These are phyloP conservation scores for Teunomyces panamensis DNA, from an alignment of 805 yeast species.

Conservation along the genomic window DNA sequence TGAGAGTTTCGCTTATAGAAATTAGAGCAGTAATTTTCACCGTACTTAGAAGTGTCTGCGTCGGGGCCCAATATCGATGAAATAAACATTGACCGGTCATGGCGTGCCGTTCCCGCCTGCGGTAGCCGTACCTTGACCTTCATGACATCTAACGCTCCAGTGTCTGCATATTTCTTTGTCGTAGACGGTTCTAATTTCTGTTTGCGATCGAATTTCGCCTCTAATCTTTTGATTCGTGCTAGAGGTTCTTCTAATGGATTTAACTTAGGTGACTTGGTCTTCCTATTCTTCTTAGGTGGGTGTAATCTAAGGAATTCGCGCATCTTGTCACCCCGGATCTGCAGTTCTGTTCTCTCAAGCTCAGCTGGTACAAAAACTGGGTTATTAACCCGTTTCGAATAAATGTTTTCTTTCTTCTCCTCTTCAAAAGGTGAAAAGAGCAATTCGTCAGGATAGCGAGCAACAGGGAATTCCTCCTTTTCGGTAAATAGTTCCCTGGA, in stretches of 20 bases:
- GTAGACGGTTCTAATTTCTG: not conserved
- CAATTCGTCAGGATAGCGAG: not conserved
- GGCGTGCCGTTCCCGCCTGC: not conserved
- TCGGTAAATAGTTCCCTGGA: not conserved
- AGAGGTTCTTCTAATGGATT: not conserved
- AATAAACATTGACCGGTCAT: not conserved
- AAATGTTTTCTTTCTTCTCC: constrained; percentile 9
- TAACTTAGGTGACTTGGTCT: not conserved
- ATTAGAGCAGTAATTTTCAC: constrained; percentile 26
- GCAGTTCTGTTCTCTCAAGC: not conserved
- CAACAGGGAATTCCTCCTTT: not conserved
- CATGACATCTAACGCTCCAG: not conserved
- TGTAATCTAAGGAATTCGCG: not conserved
- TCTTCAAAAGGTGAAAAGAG: constrained; percentile 2
- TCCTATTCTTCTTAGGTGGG: not conserved
- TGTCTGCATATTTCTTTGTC: not conserved
- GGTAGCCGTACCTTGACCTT: not conserved
- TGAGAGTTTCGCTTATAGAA: constrained; percentile 31
- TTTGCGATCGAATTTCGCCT: not conserved
- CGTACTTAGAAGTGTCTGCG: constrained; percentile 7
- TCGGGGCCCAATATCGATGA: not conserved
- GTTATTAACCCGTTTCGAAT: constrained; percentile 13
- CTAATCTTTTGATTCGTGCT: not conserved
- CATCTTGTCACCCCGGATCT: not conserved
- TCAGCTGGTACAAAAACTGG: constrained; percentile 15